Evolutionary conservation across 1,284 basidiomycete genomes (phyloP).

Genomic region (Pyrrhoderma noxium): DNA sequence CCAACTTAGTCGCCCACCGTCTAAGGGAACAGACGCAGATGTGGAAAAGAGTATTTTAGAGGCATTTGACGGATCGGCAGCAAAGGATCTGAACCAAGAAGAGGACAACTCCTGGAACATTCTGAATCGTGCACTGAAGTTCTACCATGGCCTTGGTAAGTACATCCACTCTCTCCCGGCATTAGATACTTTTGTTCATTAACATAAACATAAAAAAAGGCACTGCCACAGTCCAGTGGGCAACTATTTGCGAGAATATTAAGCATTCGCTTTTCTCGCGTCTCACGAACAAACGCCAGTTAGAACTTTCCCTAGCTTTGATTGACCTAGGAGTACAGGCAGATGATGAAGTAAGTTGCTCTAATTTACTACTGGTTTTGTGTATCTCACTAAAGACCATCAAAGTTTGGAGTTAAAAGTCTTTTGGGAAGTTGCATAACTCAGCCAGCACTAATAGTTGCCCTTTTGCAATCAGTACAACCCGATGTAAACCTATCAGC

Average conservation of each 20-base stretch:
- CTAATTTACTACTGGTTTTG: neutral
- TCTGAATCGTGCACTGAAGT: constrained; percentile 38
- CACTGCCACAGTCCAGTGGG: constrained; percentile 26
- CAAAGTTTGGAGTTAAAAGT: constrained; percentile 39
- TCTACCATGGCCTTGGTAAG: constrained; percentile 42
- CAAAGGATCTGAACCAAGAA: constrained; percentile 39
- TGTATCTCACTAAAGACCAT: constrained; percentile 1
- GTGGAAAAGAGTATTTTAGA: constrained; percentile 35
- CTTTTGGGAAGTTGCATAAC: constrained; percentile 41
- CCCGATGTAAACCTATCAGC: constrained; percentile 35
- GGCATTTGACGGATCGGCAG: constrained; percentile 45
- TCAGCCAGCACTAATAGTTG: constrained; percentile 47
- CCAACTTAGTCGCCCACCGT: constrained; percentile 29
- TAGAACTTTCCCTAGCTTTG: constrained; percentile 47
- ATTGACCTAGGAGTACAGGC: constrained; percentile 42
- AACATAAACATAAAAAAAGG: constrained; percentile 1
- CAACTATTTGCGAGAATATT: constrained; percentile 37
- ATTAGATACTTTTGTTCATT: constrained; percentile 24
- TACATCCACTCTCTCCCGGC: constrained; percentile 5
- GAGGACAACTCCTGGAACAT: constrained; percentile 40
- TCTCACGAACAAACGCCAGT: constrained; percentile 45
- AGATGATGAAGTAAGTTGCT: constrained; percentile 38
- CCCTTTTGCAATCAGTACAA: constrained; percentile 52
- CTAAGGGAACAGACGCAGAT: constrained; percentile 8
- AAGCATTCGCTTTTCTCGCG: constrained; percentile 45